These are phyloP conservation scores for Neonectria hederae DNA, from an alignment of 2,329 filamentous ascomycete species.

Conservation along the genomic window DNA sequence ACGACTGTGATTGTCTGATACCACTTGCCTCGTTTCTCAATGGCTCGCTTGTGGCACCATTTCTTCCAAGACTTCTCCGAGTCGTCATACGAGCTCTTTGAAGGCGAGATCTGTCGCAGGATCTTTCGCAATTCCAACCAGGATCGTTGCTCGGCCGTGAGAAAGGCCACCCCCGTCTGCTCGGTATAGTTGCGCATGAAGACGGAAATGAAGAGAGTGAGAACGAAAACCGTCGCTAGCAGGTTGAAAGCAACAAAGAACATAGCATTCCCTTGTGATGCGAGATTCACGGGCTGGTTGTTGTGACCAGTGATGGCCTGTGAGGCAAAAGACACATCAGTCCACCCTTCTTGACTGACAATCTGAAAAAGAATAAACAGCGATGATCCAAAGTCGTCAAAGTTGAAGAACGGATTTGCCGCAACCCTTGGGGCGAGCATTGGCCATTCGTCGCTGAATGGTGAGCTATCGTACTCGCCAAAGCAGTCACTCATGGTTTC, in stretches of 20 bases:
- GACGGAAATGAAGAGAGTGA: conserved; percentile 97
- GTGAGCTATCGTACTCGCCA: conserved; percentile 80
- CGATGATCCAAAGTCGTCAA: conserved; percentile 93
- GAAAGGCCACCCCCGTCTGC: conserved; percentile 94
- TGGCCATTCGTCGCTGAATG: conserved; percentile 78
- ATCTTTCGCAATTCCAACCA: conserved; percentile 96
- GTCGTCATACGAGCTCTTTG: conserved; percentile 86
- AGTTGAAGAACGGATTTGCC: conserved; percentile 85
- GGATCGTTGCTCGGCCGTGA: conserved; percentile 94
- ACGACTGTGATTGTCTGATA: conserved; percentile 82
- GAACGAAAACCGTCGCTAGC: conserved; percentile 92
- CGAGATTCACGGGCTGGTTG: conserved; percentile 74
- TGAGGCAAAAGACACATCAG: conserved; percentile 86
- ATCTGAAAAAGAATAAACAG: conserved; percentile 98
- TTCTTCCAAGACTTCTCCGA: conserved; percentile 82
- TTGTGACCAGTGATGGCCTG: conserved; percentile 83
- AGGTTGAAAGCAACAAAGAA: conserved; percentile 98
- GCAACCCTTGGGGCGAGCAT: conserved; percentile 85
- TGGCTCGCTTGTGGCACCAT: conserved; percentile 94
- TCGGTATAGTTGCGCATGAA: conserved; percentile 99
- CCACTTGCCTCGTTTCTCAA: conserved; percentile 94
- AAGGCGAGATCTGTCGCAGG: conserved; percentile 90
- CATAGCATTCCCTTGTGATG: conserved; percentile 83
- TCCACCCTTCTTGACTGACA: conserved; percentile 98
- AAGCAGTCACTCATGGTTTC: conserved; percentile 77